Percentiles rank a stretch among this genome's conserved stretches.
Evolutionary conservation across 2,329 filamentous ascomycete genomes (phyloP).

Genomic region (Coniochaeta prunicola): DNA sequence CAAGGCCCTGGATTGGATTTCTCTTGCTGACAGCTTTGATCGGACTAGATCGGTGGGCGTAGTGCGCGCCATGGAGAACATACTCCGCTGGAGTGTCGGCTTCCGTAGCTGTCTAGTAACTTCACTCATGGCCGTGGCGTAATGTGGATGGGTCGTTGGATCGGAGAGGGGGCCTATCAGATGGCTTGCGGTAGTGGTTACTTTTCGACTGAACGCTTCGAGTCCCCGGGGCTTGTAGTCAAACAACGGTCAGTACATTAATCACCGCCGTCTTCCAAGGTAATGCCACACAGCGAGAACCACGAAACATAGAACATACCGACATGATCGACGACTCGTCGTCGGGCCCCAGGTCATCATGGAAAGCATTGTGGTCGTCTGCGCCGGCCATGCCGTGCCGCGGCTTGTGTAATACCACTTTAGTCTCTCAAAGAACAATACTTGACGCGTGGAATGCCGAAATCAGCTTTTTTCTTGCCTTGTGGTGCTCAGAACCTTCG

Average conservation of each 20-base stretch:
- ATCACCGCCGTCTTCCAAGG: background rate
- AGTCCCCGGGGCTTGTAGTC: slow-evolving; percentile 69
- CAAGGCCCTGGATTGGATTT: slow-evolving; percentile 91
- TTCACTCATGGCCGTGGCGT: slow-evolving; percentile 80
- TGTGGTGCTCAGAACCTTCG: background rate
- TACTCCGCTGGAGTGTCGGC: slow-evolving; percentile 76
- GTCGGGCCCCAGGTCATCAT: slow-evolving; percentile 36
- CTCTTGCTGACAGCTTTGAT: slow-evolving; percentile 78
- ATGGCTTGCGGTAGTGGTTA: slow-evolving; percentile 86
- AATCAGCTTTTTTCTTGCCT: background rate
- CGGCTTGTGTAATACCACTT: background rate
- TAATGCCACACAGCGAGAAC: background rate
- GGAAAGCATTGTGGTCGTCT: slow-evolving; percentile 37
- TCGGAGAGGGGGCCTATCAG: slow-evolving; percentile 66
- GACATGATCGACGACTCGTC: slow-evolving; percentile 36
- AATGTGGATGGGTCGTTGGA: slow-evolving; percentile 54
- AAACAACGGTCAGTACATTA: background rate
- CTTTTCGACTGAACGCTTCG: slow-evolving; percentile 89
- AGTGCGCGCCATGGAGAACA: slow-evolving; percentile 86
- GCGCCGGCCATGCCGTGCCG: slow-evolving; percentile 17
- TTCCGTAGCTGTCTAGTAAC: slow-evolving; percentile 83
- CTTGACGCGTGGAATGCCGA: background rate
- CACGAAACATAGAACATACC: slow-evolving; percentile 14
- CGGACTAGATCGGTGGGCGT: slow-evolving; percentile 92
- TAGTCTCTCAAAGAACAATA: background rate